Percentiles rank a stretch among this genome's conserved stretches.
These are phyloP conservation scores for Colletotrichum paranaense DNA, from an alignment of 2,329 filamentous ascomycete genomes.

Conservation along the genomic window DNA sequence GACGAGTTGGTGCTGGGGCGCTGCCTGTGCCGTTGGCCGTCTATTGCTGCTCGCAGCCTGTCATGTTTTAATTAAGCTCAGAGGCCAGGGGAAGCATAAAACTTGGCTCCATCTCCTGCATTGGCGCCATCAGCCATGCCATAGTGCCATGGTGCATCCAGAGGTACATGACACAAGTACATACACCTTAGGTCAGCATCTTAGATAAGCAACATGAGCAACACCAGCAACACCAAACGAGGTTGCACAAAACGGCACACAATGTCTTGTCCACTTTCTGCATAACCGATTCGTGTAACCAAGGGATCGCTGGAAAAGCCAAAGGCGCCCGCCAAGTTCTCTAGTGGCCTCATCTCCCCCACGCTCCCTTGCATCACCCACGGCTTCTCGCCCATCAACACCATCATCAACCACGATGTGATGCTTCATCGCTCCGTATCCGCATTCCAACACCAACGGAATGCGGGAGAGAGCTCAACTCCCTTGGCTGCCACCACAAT, in stretches of 20 bases:
- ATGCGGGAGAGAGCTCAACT: neutral
- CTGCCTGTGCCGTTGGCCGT: constrained; percentile 9
- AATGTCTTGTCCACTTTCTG: neutral
- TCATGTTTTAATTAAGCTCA: constrained; percentile 18
- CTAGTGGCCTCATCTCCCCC: neutral
- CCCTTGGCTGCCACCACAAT: neutral
- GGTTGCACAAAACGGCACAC: too few species aligned
- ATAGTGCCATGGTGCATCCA: too few species aligned
- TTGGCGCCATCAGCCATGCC: too few species aligned
- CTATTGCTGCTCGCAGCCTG: neutral
- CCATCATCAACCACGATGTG: neutral
- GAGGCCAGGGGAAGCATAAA: neutral
- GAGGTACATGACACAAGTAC: too few species aligned
- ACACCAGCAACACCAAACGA: too few species aligned
- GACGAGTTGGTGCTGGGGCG: constrained; percentile 15
- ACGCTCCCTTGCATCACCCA: neutral
- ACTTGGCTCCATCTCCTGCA: neutral
- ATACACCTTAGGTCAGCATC: neutral
- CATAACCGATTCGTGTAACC: neutral
- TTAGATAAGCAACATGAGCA: too few species aligned
- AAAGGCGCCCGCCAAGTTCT: neutral
- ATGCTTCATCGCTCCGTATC: neutral
- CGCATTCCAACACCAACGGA: neutral
- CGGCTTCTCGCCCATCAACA: neutral
- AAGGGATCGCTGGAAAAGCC: neutral